Evolutionary conservation across 83 land plant genomes (phyloP).

Genomic region (Diphasiastrum complanatum): DNA sequence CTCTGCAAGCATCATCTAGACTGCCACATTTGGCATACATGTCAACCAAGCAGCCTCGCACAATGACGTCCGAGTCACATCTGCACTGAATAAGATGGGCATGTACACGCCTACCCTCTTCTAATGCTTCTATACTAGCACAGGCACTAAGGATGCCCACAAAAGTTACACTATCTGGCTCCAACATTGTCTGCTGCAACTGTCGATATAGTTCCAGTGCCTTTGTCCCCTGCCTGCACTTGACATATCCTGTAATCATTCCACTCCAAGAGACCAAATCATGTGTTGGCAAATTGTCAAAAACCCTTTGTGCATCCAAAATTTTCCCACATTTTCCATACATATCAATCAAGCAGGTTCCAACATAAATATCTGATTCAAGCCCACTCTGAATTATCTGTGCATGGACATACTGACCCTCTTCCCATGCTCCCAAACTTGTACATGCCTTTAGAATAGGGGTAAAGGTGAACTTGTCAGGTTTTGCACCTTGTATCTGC

Average conservation of each 20-base stretch:
- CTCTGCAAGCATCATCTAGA: too few species aligned
- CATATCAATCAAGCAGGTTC: neutral
- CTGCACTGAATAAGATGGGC: neutral
- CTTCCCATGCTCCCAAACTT: neutral
- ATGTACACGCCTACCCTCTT: slow-evolving; percentile 1
- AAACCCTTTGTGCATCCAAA: neutral
- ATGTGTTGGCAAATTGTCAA: neutral
- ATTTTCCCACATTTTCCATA: neutral
- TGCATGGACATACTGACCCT: neutral
- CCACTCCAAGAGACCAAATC: neutral
- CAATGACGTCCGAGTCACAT: too few species aligned
- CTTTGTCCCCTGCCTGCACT: neutral
- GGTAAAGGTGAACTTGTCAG: neutral
- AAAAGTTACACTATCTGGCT: neutral
- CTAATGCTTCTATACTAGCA: neutral
- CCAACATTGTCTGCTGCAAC: neutral
- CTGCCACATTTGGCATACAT: too few species aligned
- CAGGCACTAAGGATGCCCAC: neutral
- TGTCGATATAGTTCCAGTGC: neutral
- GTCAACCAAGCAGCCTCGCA: too few species aligned
- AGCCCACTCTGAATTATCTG: neutral
- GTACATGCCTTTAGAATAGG: neutral
- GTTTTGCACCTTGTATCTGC: neutral
- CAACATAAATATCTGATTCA: neutral
- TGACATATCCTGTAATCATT: neutral